These are phyloP conservation scores for Tolypocladium cylindrosporum DNA, from an alignment of 2,329 filamentous ascomycete genomes.

Conservation along the genomic window DNA sequence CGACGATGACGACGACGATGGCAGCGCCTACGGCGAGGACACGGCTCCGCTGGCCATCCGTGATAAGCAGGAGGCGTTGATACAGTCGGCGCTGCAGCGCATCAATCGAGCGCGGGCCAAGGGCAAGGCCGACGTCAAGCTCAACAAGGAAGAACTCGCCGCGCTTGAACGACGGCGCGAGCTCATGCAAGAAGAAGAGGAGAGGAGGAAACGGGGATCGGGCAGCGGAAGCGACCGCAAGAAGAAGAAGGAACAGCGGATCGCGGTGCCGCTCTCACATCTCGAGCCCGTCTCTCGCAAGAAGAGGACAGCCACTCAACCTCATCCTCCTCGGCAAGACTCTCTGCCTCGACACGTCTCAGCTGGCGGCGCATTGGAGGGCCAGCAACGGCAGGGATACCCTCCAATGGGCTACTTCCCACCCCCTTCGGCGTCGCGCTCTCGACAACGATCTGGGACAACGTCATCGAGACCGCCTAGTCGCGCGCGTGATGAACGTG, in stretches of 20 bases:
- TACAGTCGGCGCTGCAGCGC: conserved; percentile 68
- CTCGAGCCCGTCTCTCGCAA: conserved; percentile 33
- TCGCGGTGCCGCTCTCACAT: conserved; percentile 43
- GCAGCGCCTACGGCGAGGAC: conserved; percentile 34
- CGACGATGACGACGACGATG: conserved; percentile 24
- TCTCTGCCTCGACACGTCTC: conserved; percentile 27
- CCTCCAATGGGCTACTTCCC: conserved; percentile 43
- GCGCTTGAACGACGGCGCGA: conserved; percentile 63
- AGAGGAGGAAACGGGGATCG: conserved; percentile 52
- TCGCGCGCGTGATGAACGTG: conserved; percentile 21
- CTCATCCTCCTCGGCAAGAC: conserved; percentile 17
- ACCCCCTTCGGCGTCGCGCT: conserved; percentile 30
- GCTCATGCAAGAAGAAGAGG: conserved; percentile 45
- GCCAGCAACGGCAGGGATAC: conserved; percentile 23
- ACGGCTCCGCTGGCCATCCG: conserved; percentile 46
- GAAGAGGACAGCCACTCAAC: conserved; percentile 16
- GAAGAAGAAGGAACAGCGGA: conserved; percentile 33
- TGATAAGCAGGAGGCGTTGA: conserved; percentile 64
- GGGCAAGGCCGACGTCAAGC: conserved; percentile 68
- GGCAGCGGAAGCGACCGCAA: conserved; percentile 22
- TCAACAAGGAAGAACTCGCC: conserved; percentile 70
- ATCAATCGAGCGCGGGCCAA: conserved; percentile 69
- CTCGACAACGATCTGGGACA: conserved; percentile 32
- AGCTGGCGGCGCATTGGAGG: conserved; percentile 24
- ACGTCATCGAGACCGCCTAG: conserved; percentile 27